Evolutionary conservation across 768 basidiomycete species (phyloP), one percentile per base, ranked within the genome.

Genomic region (Leccinum sublutescens): DNA sequence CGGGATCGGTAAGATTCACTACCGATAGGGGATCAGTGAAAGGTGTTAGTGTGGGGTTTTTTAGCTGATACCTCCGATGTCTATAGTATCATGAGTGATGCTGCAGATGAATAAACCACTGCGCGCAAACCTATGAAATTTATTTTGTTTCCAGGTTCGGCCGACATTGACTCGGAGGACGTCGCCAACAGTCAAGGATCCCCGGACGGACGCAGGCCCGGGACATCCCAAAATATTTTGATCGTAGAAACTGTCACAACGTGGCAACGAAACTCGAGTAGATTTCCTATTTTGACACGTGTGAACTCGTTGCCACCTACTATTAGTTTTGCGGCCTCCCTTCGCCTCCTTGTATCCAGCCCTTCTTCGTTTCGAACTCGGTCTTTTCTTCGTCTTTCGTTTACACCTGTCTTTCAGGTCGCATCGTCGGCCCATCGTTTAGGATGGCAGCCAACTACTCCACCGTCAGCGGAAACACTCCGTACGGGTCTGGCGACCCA

Each of bases 401-500:
- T 72, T 67, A 57, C 52, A 57, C 52, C 25, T 51, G 23, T 63
- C 40, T 19, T 57, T 45, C 48, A 38, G 56, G 59, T 58, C 56
- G 52, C n/a, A 54, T 52, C 51, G 5, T 45, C 29, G 70, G 72
- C 62, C 59, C 19, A 34, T 56, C 54, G 55, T 62, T 66, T 55
- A 66, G 65, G 57, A 79, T 79, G 81, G 75, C 79, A 54, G 55
- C 76, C 59, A 76, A 66, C 56, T 77, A 80, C 52, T 62, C 78
- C 50, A 61, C 77, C 51, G 19, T 78, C 48, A 72, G 69, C 52
- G 62, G 64, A 50, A 65, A 56, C 12, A 70, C 77, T 2, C 83
- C 84, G 11, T 85, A 81, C 67, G 81, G 79, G 59, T 83, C 86
- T 49, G 84, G 85, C 54, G 84, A 88, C 70, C 85, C 87, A 8